These are phyloP conservation scores for Aspergillus ochraceus DNA, from an alignment of 2,329 filamentous ascomycete genomes.

Conservation along the genomic window DNA sequence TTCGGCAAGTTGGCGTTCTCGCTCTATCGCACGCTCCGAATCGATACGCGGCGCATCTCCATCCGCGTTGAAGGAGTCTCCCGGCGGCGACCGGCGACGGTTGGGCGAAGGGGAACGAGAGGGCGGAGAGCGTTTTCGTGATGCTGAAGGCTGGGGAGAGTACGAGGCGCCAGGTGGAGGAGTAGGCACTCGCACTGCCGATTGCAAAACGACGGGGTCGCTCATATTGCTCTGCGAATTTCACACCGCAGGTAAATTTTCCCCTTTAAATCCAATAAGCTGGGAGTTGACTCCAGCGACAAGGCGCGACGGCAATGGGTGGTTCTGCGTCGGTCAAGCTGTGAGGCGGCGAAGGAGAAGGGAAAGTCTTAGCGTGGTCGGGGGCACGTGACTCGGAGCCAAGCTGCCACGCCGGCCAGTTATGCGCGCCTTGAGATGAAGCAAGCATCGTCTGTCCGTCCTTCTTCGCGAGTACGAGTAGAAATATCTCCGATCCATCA, in stretches of 20 bases:
- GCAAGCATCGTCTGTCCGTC: neutral
- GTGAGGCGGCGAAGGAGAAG: slow-evolving; percentile 8
- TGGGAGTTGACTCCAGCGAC: slow-evolving; percentile 4
- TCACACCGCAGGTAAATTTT: neutral
- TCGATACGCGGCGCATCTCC: slow-evolving; percentile 51
- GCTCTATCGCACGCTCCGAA: slow-evolving; percentile 49
- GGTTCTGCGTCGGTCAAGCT: slow-evolving; percentile 7
- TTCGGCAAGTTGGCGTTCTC: slow-evolving; percentile 53
- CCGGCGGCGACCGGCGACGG: slow-evolving; percentile 50
- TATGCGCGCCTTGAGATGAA: neutral
- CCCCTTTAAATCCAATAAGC: slow-evolving; percentile 3
- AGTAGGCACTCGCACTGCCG: slow-evolving; percentile 61
- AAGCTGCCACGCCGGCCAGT: slow-evolving; percentile 16
- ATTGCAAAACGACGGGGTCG: slow-evolving; percentile 51
- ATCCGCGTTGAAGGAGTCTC: slow-evolving; percentile 33
- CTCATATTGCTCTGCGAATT: slow-evolving; percentile 34
- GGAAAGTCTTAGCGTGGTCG: slow-evolving; percentile 20
- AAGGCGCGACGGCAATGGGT: slow-evolving; percentile 11
- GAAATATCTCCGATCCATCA: slow-evolving; percentile 11
- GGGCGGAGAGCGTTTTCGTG: slow-evolving; percentile 59
- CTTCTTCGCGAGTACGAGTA: neutral
- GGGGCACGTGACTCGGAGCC: slow-evolving; percentile 21
- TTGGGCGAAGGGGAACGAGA: slow-evolving; percentile 55
- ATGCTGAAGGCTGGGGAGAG: slow-evolving; percentile 49
- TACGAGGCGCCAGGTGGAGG: slow-evolving; percentile 52